Base-by-base conservation (phyloP, 768 basidiomycete species). In the Solioccasus polychromus region DNA sequence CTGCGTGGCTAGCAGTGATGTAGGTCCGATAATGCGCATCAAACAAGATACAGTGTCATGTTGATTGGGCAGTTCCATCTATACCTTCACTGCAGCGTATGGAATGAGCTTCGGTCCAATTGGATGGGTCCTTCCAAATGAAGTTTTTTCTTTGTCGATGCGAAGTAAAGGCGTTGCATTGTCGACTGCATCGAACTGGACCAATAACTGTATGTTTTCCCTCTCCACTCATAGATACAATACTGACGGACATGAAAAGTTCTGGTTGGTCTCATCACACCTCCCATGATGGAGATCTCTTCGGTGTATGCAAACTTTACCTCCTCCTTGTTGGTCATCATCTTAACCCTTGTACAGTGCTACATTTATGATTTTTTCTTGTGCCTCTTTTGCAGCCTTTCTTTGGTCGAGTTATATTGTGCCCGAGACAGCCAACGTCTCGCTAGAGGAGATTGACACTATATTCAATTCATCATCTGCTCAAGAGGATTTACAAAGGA, bases 161-260 rank as follows among this genome's bases (percentile, higher is more conserved):
- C 74, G 90, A 50, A 84, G 86, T 53, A 83, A 83, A 59, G 92
- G 92, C 38, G 90, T 92, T 5, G 80, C 89, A 19, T 57, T 94
- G 18, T 82, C 88, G 17, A 92, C 90, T 2, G 85, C 88, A 3
- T 87, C 85, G n/a, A 88, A 88, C 53, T 92, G 89, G 89, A 55
- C 78, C 20, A 91, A 91, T 57, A 92, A 92, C 47, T 92, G 84
- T 83, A 39, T 2, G 75, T 64, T n/a, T n/a, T n/a, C n/a, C n/a
- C n/a, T n/a, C n/a, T n/a, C n/a, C n/a, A n/a, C n/a, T n/a, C n/a
- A n/a, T n/a, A n/a, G n/a, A n/a, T n/a, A n/a, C n/a, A n/a, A n/a
- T n/a, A n/a, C n/a, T n/a, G n/a, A n/a, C n/a, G n/a, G n/a, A n/a
- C n/a, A n/a, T n/a, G n/a, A 5, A 12, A 30, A 90, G 88, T 91